Evolutionary conservation across 1,284 basidiomycete species (phyloP).

Genomic region (Cystobasidium sp.): DNA sequence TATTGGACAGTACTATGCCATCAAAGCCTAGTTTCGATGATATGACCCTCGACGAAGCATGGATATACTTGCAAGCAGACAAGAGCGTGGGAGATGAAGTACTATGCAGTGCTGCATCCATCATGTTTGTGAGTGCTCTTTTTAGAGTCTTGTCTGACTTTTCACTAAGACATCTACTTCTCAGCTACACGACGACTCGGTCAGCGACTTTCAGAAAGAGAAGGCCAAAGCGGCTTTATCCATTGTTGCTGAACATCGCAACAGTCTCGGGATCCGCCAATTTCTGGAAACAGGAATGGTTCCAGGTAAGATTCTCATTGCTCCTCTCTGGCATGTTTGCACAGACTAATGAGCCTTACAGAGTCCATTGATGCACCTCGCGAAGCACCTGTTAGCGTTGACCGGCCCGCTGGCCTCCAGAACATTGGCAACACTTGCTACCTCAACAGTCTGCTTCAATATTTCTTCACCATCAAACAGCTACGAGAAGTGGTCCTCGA

Average conservation of each 20-base stretch:
- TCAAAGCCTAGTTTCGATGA: slow-evolving; percentile 61
- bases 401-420: slow-evolving; percentile 49
- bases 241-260: slow-evolving; percentile 65
- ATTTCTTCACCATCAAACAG: slow-evolving; percentile 92
- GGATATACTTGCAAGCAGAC: slow-evolving; percentile 71
- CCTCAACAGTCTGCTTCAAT: slow-evolving; percentile 83
- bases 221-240: slow-evolving; percentile 54
- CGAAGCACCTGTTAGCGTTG: slow-evolving; percentile 41
- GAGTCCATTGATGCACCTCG: slow-evolving; percentile 15
- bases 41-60: slow-evolving; percentile 75
- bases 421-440: slow-evolving; percentile 88
- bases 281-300: slow-evolving; percentile 70
- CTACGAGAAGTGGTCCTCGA: slow-evolving; percentile 74
- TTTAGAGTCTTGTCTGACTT: no score
- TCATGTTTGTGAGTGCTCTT: slow-evolving; percentile 65
- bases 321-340: neutral
- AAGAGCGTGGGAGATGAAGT: slow-evolving; percentile 73
- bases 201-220: slow-evolving; percentile 53
- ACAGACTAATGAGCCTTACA: neutral
- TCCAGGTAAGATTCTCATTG: slow-evolving; percentile 63
- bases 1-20: slow-evolving; percentile 8
- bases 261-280: slow-evolving; percentile 71
- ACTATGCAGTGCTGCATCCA: slow-evolving; percentile 71
- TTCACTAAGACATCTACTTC: slow-evolving; percentile 29
- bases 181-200: slow-evolving; percentile 68